Evolutionary conservation across 371 early-diverging fungal species (phyloP).

Genomic region (Thermomucor indicae-seudaticae): DNA sequence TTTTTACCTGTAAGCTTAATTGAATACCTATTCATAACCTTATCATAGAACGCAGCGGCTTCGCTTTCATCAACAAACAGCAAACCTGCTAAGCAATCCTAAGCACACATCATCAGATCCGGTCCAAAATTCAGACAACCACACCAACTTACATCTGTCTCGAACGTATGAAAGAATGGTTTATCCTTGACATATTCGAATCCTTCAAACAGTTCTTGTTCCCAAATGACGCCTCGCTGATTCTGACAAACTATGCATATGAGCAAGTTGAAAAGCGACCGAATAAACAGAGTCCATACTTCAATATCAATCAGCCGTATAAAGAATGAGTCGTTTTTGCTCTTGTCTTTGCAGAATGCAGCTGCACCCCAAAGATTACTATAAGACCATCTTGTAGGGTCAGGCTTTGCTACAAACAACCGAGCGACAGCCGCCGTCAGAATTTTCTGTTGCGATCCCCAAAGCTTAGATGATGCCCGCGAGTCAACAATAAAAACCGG

Average conservation of each 20-base stretch:
- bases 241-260: constrained; percentile 21
- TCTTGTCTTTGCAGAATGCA: constrained; percentile 60
- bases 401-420: constrained; percentile 77
- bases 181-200: constrained; percentile 71
- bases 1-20: constrained; percentile 29
- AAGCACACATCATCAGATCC: not conserved
- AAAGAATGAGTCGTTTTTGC: constrained; percentile 54
- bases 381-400: constrained; percentile 68
- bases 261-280: not conserved
- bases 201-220: constrained; percentile 73
- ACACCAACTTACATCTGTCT: constrained; percentile 62
- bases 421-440: constrained; percentile 79
- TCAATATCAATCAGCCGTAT: constrained; percentile 76
- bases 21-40: constrained; percentile 54
- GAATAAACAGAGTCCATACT: constrained; percentile 31
- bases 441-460: constrained; percentile 57
- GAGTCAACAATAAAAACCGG: not conserved
- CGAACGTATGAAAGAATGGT: constrained; percentile 83
- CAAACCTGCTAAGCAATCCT: constrained; percentile 76
- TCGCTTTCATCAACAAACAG: constrained; percentile 87
- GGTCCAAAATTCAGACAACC: not conserved
- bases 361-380: constrained; percentile 76
- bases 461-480: not conserved
- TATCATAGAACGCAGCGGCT: constrained; percentile 72
- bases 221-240: constrained; percentile 68